Base-by-base conservation (phyloP, 768 basidiomycete genomes). In the Boletus sensibilis region DNA sequence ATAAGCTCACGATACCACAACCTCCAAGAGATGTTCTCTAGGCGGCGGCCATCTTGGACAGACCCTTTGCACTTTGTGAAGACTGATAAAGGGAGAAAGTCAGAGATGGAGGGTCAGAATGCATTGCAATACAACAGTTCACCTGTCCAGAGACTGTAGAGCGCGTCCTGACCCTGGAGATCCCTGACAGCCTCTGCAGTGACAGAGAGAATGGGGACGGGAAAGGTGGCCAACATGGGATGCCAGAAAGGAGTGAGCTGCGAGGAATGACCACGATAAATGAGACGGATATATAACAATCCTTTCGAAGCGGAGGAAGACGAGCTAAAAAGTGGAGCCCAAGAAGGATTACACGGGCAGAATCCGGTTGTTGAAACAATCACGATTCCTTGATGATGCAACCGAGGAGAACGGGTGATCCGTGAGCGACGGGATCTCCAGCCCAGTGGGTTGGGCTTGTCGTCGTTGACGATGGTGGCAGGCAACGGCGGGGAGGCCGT, bases 21-120 rank as follows among this genome's bases (percentile, higher is more conserved):
- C 50, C 92, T 77, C 92, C 92, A 95, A 4, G 88, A 85, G 52
- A 94, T 86, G 65, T 95, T 93, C 74, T 94, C 92, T 29, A 94
- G 79, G 29, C 92, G 75, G 7, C 77, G 79, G n/a, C 93, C 93
- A 63, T 94, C 87, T 63, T 87, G 81, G 4, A 94, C 75, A 2
- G 84, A 85, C 61, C 83, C 80, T 71, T 90, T 91, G 76, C 88
- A 92, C 70, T 91, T 90, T 50, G 89, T 84, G 65, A 94, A 92
- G 8, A 94, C 92, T 92, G 62, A 47, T 50, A 53, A 52, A 59
- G 25, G 51, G 6, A 53, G 43, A 44, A 23, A 5, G 44, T 59
- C 14, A 64, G 64, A 37, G 27, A 56, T 21, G 49, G 2, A 18
- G 53, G 3, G 40, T 0, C 1, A 2, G 3, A 31, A 16, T 1